Evolutionary conservation across 768 basidiomycete species (phyloP), one percentile per base, ranked within the genome.

Genomic region (Lactarius hatsudake): DNA sequence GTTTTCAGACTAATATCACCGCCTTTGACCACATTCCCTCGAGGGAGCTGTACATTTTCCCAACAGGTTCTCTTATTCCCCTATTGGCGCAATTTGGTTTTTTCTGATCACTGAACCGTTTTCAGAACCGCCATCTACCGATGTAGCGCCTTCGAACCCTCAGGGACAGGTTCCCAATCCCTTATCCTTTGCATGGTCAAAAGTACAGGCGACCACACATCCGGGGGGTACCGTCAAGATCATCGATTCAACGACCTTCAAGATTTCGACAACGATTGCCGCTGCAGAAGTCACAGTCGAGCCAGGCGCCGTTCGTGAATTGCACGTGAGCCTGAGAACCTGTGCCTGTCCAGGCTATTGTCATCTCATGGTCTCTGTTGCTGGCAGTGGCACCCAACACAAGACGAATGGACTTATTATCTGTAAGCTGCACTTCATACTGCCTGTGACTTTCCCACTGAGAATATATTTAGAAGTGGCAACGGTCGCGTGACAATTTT

Each of bases 341-440:
- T 1, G 36, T 53, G 17, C 28, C 13, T 26, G 55, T 26, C 17
- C 30, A n/a, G n/a, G n/a, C n/a, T 5, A 17, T 10, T 2, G 56
- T 13, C 12, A 59, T 34, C 51, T 62, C 28, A 36, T 18, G 40
- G 13, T 10, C 54, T 45, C 18, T 43, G 36, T 26, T 7, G 23
- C 13, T 51, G 26, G 8, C 61, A 87, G 87, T 89, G 88, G 88
- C 88, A 89, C 69, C 88, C 88, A 8, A 85, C 84, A 13, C 79
- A 86, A 71, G 85, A 87, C 66, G 87, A 88, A 75, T 88, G 87
- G 87, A 79, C 75, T 61, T 84, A 81, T 73, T 83, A 79, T 78
- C 61, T 87, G 85, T 85, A 73, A 63, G 79, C 76, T 56, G 28
- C 60, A 63, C 67, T 34, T 65, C 60, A 26, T 20, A 15, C 30